Evolutionary conservation across 139 green algal species (phyloP), one percentile per base, ranked within the genome.

Genomic region (Choricystis sp.): DNA sequence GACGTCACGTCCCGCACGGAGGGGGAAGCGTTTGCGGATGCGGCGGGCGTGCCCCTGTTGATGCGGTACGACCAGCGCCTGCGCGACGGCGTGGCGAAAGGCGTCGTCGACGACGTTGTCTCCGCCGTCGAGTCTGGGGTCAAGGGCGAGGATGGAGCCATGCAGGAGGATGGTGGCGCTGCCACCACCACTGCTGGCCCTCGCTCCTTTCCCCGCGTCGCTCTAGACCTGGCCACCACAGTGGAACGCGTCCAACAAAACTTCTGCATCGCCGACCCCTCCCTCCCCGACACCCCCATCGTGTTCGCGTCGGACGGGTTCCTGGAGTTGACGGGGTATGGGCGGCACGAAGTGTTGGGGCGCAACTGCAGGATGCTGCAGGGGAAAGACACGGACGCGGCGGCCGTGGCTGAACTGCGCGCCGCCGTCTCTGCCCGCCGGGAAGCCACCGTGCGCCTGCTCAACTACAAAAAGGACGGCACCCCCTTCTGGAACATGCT

Each of bases 171-270:
- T 9, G 40, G 40, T 16, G 40, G 9, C 9, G 40, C 40, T 16
- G 40, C 40, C 9, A 5, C 24, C 27, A 14, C 24, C 61, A 26
- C 19, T 4, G 16, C 22, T 60, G 28, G 26, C 58, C 58, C 28
- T 59, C 20, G 29, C 66, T 57, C 75, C 16, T 93, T 95, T 55
- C 86, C 84, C 0, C 81, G 89, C 60, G 83, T 90, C 26, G 91
- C 86, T 1, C 70, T 98, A 29, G 92, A 98, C 68, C 77, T 98
- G 71, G 92, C 91, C 20, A 96, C 92, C 52, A 97, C 91, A 1
- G 84, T 98, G 64, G 92, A 98, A 77, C 86, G 91, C 64, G 94
- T 98, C 62, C 87, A 99, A 26, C 89, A 97, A 70, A 96, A 94
- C 69, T 99, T 98, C 72, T 78, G 89, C 48, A 97, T 99, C 68